Base-by-base conservation (phyloP, 2,329 filamentous ascomycete genomes). In the Colletotrichum sp. region DNA sequence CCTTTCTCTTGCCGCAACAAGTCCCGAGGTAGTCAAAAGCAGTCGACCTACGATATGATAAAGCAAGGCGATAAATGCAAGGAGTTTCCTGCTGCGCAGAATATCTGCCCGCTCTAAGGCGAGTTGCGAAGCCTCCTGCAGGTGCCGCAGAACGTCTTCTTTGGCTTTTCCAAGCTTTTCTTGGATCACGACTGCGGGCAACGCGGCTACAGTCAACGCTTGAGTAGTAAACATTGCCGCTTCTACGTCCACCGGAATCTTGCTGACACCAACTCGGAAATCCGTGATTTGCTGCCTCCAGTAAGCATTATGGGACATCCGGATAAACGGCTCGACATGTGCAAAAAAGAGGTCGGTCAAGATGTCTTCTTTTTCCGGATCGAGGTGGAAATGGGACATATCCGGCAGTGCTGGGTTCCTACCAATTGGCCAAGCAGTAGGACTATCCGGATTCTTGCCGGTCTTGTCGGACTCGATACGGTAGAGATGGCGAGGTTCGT, bases 271-370 rank as follows among this genome's bases (percentile, higher is more conserved):
- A 12, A 75, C 58, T n/a, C 75, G 68, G n/a, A 75, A 71, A 26
- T 77, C 75, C 9, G 55, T 75, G 30, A 77, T 75, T 30, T 77
- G 66, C 36, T 71, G 75, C 34, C 75, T 67, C 71, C 75, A 77
- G 43, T 71, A 48, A 34, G 67, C 21, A 12, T 62, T 26, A 34
- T 77, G 75, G n/a, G 28, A 36, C 30, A 75, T 68, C 15, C 73
- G 60, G 28, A 75, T 43, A 18, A 68, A 72, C 8, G 75, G 75
- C 58, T 77, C 75, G 32, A 77, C 67, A 30, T 76, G 56, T 6
- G 56, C 52, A 5, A 73, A 61, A 28, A 77, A 77, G 8, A 77
- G 28, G n/a, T 75, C 68, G 15, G 64, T 68, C 32, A 77, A 30
- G 7, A 75, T 30, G 21, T 77, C 75, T 24, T 77, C 75, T 36